Base-by-base conservation (phyloP, 106 monocot genomes). In the Alisma plantagoaquatica region DNA sequence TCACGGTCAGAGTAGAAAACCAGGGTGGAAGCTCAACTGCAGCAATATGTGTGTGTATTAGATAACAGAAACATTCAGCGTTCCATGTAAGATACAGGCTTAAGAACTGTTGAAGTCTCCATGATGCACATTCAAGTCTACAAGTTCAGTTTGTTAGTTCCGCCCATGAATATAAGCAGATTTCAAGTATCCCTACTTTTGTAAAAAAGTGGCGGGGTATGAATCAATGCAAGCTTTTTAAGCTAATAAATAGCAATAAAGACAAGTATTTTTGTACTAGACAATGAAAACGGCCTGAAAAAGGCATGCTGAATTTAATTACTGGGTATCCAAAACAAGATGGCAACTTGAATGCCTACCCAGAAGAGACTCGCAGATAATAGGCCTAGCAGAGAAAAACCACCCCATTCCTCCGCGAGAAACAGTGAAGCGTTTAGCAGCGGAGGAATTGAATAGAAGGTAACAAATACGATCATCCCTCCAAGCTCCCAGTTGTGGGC, bases 21-120 rank as follows among this genome's bases (percentile, higher is more conserved):
- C 63, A 76, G 41, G 53, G 33, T 11, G 80, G 80, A 26, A 81
- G 63, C 63, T 81, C 90, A 64, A 90, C 90, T 90, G 74, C 59
- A 69, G 29, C 16, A 55, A 33, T 20, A 0, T 3, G 7, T 11
- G 4, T 16, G 17, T 29, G n/a, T 52, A 8, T 29, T 27, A 23
- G 12, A 18, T 20, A 23, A 52, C 10, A 52, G 8, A 52, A 27
- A 52, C 5, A 52, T 27, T 27, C 24, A 26, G 51, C 1, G 29
- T 15, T 2, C 2, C 24, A 27, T 18, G 22, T 1, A 9, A 22
- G 5, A 55, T 18, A 23, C 12, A 33, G 10, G 11, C 16, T 7
- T 12, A 10, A 2, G 53, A 53, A 27, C 7, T 25, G 15, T 27
- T 29, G 21, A 25, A n/a, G 2, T 23, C 27, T 20, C 14, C 1